Evolutionary conservation across 495 filamentous ascomycete species (phyloP).

Genomic region (Talaromyces trachyspermus): DNA sequence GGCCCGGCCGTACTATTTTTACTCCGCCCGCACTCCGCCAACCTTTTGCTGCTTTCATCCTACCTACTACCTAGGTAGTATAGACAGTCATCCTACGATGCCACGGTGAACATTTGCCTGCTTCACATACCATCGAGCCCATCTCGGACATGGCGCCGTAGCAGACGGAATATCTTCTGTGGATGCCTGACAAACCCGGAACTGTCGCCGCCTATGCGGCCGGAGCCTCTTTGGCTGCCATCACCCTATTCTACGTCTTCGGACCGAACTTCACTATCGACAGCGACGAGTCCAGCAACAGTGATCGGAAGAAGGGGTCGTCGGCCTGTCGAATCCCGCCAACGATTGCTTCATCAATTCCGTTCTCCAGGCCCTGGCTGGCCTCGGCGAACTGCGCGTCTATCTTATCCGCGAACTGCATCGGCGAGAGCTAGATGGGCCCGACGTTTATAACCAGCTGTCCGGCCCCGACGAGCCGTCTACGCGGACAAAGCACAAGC

Average conservation of each 20-base stretch:
- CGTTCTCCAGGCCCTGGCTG: constrained; percentile 88
- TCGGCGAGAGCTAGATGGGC: constrained; percentile 68
- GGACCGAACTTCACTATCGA: constrained; percentile 92
- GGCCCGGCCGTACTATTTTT: no score
- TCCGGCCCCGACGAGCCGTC: constrained; percentile 37
- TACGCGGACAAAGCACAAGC: constrained; percentile 19
- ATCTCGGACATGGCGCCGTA: background rate
- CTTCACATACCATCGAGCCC: no score
- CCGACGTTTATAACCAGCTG: constrained; percentile 57
- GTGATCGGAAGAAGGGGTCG: constrained; percentile 76
- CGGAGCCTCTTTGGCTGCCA: constrained; percentile 90
- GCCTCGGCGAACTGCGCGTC: constrained; percentile 79
- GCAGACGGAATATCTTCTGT: constrained; percentile 12
- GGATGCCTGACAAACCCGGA: constrained; percentile 81
- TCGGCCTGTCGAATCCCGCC: constrained; percentile 83
- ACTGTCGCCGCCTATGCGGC: constrained; percentile 90
- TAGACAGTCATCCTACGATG: no score
- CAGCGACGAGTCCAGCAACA: constrained; percentile 56
- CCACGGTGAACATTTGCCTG: no score
- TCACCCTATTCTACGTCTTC: constrained; percentile 94
- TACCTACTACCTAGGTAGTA: no score
- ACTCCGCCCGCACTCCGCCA: no score
- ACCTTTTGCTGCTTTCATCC: no score
- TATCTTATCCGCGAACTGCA: constrained; percentile 88
- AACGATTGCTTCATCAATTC: constrained; percentile 99